Base-by-base conservation (phyloP, 768 basidiomycete genomes). In the Sarcodon sp. region DNA sequence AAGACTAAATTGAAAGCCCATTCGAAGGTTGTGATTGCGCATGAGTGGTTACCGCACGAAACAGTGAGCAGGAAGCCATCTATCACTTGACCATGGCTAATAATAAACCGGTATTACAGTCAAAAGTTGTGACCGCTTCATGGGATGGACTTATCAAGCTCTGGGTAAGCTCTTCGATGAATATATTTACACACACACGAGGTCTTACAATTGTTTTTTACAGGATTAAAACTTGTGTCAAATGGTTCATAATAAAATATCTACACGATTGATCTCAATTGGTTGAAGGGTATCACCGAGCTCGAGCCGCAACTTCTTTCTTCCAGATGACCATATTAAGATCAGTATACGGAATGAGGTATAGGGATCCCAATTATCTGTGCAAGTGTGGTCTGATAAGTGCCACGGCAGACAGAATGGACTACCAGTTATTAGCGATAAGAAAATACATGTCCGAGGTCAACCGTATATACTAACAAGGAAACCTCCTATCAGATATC, bases 71-170 rank as follows among this genome's bases (percentile, higher is more conserved):
- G 21, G 34, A 43, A 33, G 9, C n/a, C 32, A 12, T 44, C 3
- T 33, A 48, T 6, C 47, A 41, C 15, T 50, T 15, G 31, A 50
- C 43, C 47, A 33, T 57, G 64, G 53, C 58, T 53, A 45, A 50
- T 51, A 33, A 46, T 33, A 39, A 16, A 39, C 21, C 32, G 31
- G 13, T 36, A 50, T 53, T 57, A 12, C 53, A 97, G 94, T 94
- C 89, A 18, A 98, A 98, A 69, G 81, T 99, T 6, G 77, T 99
- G 47, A 99, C 96, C 3, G 92, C 87, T 7, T 91, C 88, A 43
- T 98, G 94, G 94, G 96, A 99, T 61, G 93, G 93, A 10, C 69
- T 92, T 54, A 97, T 98, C 65, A 98, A 98, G 68, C 73, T 99
- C 62, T 99, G 93, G 92, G 91, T 88, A 61, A 55, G 83, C 72